Base-by-base conservation (phyloP, 2,329 filamentous ascomycete species). In the Ceratocystis harringtonii region DNA sequence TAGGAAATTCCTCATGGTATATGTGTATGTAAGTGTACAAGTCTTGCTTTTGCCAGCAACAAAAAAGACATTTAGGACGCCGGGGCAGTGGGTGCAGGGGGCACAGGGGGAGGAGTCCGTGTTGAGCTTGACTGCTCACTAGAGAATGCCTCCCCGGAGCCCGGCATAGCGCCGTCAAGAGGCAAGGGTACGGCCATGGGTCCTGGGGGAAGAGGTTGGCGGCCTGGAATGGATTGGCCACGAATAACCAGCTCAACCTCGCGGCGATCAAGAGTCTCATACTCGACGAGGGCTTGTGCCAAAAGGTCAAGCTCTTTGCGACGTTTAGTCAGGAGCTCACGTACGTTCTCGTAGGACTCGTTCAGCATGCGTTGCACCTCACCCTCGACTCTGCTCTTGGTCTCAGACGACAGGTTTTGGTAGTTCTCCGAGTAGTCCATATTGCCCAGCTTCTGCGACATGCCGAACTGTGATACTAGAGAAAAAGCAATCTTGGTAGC, bases 181-280 rank as follows among this genome's bases (percentile, higher is more conserved):
- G 66, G 66, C 22, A 68, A 32, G 15, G 66, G 66, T 32, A 68
- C 75, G 71, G 88, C 86, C 73, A 92, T 84, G 1, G 83, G 84
- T 22, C 80, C 76, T 64, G 79, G 75, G 22, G 83, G 79, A 68
- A 84, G 50, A 36, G 63, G 61, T 55, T 68, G 76, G 68, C 89
- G 89, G 58, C 83, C 81, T 0, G 85, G 80, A 45, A 99, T 78
- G 72, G 88, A 87, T 76, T 96, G 90, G 44, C 94, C 94, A 63
- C 83, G 84, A 69, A 99, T 86, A 5, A 97, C 89, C 78, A 88
- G 90, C 74, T 92, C 85, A 69, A 97, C 95, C 75, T 99, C 94
- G 2, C 88, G 85, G 74, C 87, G 89, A 74, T 88, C 88, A 63
- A 99, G 78, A 0, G 91, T 96, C 79, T 99, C 94, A 75, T 96